phyloP scores from a whole-genome alignment of 805 yeast species.

The Candida incommunis region DNA sequence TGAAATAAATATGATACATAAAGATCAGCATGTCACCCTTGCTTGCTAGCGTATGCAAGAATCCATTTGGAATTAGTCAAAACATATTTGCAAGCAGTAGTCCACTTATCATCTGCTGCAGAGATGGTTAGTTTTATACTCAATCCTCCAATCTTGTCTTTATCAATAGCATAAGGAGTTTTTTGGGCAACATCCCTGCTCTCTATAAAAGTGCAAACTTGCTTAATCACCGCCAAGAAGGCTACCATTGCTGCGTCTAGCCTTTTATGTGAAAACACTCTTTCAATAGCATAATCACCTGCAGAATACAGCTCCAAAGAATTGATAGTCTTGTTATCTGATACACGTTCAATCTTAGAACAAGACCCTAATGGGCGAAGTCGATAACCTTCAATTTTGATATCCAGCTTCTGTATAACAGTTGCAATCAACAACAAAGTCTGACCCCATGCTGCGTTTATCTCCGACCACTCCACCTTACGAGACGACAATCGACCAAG shows the following conservation, averaged over 20 bases:
- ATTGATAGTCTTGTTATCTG: slow-evolving; percentile 25
- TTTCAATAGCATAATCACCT: slow-evolving; percentile 60
- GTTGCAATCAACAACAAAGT: slow-evolving; percentile 56
- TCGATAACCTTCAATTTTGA: slow-evolving; percentile 44
- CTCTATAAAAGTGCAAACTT: slow-evolving; percentile 32
- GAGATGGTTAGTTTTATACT: slow-evolving; percentile 56
- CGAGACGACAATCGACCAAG: slow-evolving; percentile 52
- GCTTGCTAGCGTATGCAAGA: slow-evolving; percentile 47
- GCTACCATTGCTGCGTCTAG: slow-evolving; percentile 76
- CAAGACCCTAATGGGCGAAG: slow-evolving; percentile 75
- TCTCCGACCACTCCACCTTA: slow-evolving; percentile 77
- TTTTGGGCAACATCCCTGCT: slow-evolving; percentile 38
- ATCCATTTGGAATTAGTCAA: slow-evolving; percentile 78
- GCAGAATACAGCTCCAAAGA: slow-evolving; percentile 46
- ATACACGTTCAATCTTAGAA: slow-evolving; percentile 52
- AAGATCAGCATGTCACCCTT: too few relatives aligned
- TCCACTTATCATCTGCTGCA: slow-evolving; percentile 67
- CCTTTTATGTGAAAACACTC: slow-evolving; percentile 58
- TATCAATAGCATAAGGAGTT: slow-evolving; percentile 59
- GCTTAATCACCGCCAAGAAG: slow-evolving; percentile 44
- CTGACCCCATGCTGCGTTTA: slow-evolving; percentile 86
- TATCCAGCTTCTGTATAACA: slow-evolving; percentile 38
- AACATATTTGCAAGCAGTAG: slow-evolving; percentile 71
- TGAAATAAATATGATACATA: too few relatives aligned
- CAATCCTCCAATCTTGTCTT: slow-evolving; percentile 63